These are phyloP conservation scores for Cajanus cajan DNA, from an alignment of 306 rosid species.

Conservation along the genomic window DNA sequence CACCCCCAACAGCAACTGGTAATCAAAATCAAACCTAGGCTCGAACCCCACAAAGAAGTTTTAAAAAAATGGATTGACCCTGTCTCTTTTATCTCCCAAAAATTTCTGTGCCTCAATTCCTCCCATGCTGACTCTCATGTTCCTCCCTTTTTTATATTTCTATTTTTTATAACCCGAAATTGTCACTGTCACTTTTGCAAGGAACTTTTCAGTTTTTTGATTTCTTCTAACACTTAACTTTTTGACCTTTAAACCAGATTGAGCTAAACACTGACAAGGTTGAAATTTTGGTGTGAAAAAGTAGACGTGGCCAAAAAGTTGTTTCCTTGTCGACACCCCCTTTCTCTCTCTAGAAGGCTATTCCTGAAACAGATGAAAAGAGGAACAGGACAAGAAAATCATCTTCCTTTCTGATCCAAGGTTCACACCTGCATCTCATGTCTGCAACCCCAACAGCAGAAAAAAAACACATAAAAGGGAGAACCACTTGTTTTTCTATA, in stretches of 20 bases:
- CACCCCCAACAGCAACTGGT: slow-evolving; percentile 29
- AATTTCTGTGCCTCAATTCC: slow-evolving; percentile 24
- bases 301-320: slow-evolving; percentile 45
- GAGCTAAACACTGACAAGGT: slow-evolving; percentile 47
- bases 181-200: slow-evolving; percentile 44
- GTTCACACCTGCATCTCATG: slow-evolving; percentile 50
- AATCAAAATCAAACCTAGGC: slow-evolving; percentile 35
- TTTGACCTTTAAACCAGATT: slow-evolving; percentile 53
- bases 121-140: slow-evolving; percentile 27
- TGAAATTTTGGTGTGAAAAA: slow-evolving; percentile 33
- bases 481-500: slow-evolving; percentile 34
- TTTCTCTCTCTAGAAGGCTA: slow-evolving; percentile 33
- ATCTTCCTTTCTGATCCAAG: slow-evolving; percentile 48
- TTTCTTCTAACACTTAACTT: slow-evolving; percentile 16
- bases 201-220: slow-evolving; percentile 26
- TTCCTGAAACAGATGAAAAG: slow-evolving; percentile 42
- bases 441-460: slow-evolving; percentile 30
- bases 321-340: slow-evolving; percentile 69
- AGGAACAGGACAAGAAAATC: slow-evolving; percentile 55
- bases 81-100: background rate
- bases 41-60: slow-evolving; percentile 26
- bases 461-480: slow-evolving; percentile 19
- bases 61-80: background rate
- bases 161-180: background rate
- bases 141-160: background rate